These are phyloP conservation scores for Lizonia empirigonia DNA, from an alignment of 2,329 filamentous ascomycete genomes.

Conservation along the genomic window DNA sequence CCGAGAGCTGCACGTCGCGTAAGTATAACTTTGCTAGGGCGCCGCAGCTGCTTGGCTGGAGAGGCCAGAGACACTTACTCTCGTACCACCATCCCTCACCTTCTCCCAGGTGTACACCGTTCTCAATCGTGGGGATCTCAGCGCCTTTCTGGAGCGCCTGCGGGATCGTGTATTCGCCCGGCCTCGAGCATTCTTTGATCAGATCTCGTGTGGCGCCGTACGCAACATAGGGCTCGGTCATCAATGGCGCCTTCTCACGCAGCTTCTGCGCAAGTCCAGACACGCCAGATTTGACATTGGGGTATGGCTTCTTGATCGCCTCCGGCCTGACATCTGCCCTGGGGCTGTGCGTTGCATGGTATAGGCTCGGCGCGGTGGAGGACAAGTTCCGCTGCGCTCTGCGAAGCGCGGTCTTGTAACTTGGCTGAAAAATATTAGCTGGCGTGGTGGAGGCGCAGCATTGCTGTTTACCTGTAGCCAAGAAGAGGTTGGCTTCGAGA, in stretches of 20 bases:
- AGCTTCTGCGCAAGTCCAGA: conserved; percentile 37
- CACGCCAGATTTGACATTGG: conserved; percentile 20
- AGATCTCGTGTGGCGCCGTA: conserved; percentile 79
- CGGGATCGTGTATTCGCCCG: conserved; percentile 78
- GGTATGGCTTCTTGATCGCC: conserved; percentile 26
- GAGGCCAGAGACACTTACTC: conserved; percentile 59
- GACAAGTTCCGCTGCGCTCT: conserved; percentile 34
- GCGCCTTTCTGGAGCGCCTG: conserved; percentile 68
- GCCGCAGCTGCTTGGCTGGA: not conserved
- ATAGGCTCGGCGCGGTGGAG: conserved; percentile 26
- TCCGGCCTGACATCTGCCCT: conserved; percentile 24
- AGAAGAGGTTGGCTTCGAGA: conserved; percentile 24
- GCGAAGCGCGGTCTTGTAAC: conserved; percentile 26
- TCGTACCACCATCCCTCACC: conserved; percentile 81
- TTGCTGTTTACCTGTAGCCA: conserved; percentile 26
- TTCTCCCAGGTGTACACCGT: conserved; percentile 81
- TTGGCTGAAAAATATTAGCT: conserved; percentile 31
- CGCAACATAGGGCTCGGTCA: conserved; percentile 72
- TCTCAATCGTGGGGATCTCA: conserved; percentile 71
- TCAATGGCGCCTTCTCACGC: conserved; percentile 40
- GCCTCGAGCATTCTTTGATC: conserved; percentile 73
- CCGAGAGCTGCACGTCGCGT: conserved; percentile 68
- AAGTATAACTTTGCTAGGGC: conserved; percentile 5
- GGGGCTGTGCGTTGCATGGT: conserved; percentile 30
- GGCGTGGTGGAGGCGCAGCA: not conserved